Base-by-base conservation (phyloP, 331 rosid genomes). In the Cydonia oblonga region DNA sequence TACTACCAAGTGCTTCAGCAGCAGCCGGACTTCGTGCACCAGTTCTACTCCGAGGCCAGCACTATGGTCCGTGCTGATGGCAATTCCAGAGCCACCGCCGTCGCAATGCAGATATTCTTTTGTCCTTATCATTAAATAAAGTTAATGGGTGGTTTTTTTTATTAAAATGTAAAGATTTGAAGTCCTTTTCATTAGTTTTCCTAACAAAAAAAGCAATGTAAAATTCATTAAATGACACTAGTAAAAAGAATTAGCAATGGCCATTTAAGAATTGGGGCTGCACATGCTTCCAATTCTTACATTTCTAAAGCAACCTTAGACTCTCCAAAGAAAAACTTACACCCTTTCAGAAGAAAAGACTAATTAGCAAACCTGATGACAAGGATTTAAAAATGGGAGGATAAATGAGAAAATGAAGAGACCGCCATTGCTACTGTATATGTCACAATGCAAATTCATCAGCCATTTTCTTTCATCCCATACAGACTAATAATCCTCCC, bases 1-100 rank as follows among this genome's bases (percentile, higher is more conserved):
- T 95, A 95, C 72, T 95, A 91, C 72, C 98, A 89, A 60, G 96
- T 95, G 69, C 96, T 95, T 82, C 96, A 89, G 85, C 83, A 78
- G 60, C 98, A 91, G 76, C 98, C 98, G 0, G 92, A 86, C 77
- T 82, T 76, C 57, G 98, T 91, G 59, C 88, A 89, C 76, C 98
- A 95, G 83, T 95, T 95, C 77, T 95, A 91, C 80, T 95, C 98
- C 7, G 97, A 91, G 53, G 88, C 87, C 46, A 95, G 98, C 78
- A 91, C 98, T 24, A 85, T 89, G 96, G 80, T 91, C 57, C 96
- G 98, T 52, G 75, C 90, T 20, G 96, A 95, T 15, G 97, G 96
- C 57, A 78, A 56, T 79, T 74, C 80, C 29, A 82, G 90, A 66
- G 98, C 88, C 63, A 75, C 91, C 7, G 98, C 97, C 46, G 57